phyloP scores from a whole-genome alignment of 2,329 filamentous ascomycete genomes.

The Colletotrichum spinosum region DNA sequence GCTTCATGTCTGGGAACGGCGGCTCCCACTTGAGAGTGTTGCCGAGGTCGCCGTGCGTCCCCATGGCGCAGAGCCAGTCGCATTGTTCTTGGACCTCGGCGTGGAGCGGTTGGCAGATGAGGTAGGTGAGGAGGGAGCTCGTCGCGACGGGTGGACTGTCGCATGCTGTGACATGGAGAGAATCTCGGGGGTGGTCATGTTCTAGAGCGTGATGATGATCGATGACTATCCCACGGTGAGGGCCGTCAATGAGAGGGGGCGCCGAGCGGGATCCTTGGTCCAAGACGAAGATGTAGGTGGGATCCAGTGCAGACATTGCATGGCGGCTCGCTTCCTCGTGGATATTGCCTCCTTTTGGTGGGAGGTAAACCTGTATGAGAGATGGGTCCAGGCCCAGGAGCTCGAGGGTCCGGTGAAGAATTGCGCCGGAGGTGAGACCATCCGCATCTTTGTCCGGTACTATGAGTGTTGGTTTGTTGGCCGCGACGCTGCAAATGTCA shows the following conservation, averaged over 20 bases:
- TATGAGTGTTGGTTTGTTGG: conserved; percentile 66
- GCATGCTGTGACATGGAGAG: conserved; percentile 70
- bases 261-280: conserved; percentile 52
- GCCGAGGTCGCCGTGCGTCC: conserved; percentile 75
- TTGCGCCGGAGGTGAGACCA: conserved; percentile 73
- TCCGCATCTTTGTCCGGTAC: conserved; percentile 78
- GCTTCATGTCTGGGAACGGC: conserved; percentile 74
- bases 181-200: conserved; percentile 66
- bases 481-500: conserved; percentile 56
- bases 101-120: conserved; percentile 70
- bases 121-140: conserved; percentile 71
- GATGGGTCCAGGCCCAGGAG: conserved; percentile 66
- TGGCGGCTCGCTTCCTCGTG: conserved; percentile 64
- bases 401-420: conserved; percentile 69
- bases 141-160: conserved; percentile 74
- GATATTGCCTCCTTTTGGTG: conserved; percentile 69
- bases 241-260: conserved; percentile 62
- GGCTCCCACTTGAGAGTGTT: conserved; percentile 73
- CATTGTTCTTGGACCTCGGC: conserved; percentile 59
- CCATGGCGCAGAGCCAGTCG: conserved; percentile 72
- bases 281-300: conserved; percentile 52
- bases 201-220: conserved; percentile 71
- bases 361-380: conserved; percentile 68
- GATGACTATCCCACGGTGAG: conserved; percentile 67
- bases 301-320: conserved; percentile 60